These are phyloP conservation scores for Pythium angustatum DNA, from an alignment of 352 stramenopile species.

Conservation along the genomic window DNA sequence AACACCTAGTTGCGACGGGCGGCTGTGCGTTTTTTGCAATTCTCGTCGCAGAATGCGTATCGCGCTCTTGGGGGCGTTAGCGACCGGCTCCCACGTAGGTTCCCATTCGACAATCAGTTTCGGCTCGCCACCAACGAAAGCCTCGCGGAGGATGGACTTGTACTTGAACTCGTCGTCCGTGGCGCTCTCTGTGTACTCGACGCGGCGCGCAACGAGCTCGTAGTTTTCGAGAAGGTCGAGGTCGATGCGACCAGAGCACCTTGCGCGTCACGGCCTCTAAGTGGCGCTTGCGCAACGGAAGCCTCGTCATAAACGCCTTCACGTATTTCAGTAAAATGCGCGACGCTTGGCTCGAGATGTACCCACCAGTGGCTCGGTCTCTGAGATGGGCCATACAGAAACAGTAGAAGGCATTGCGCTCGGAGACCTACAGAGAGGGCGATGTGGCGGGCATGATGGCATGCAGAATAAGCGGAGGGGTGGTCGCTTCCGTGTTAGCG, in stretches of 20 bases:
- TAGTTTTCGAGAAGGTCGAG: conserved; percentile 12
- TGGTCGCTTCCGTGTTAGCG: too few relatives aligned
- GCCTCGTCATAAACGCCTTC: not conserved
- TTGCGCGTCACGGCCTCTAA: not conserved
- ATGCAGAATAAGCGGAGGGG: too few relatives aligned
- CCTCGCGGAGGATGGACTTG: not conserved
- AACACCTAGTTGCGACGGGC: not conserved
- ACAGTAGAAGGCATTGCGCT: too few relatives aligned
- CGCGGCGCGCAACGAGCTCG: conserved; percentile 3
- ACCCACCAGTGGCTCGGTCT: not conserved
- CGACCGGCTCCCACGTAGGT: conserved; percentile 6
- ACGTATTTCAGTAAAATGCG: not conserved
- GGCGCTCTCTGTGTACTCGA: not conserved
- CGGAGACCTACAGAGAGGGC: too few relatives aligned
- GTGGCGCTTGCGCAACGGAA: not conserved
- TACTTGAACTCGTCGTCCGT: conserved; percentile 6
- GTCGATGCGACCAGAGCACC: not conserved
- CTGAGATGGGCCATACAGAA: not conserved
- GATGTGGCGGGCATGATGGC: too few relatives aligned
- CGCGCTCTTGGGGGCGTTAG: conserved; percentile 6
- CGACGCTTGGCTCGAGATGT: not conserved
- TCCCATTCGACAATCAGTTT: not conserved
- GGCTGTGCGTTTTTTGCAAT: not conserved
- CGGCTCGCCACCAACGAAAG: not conserved
- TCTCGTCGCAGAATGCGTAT: not conserved